A percentile compares a stretch with the other conserved stretches of the same genome.
phyloP scores from a whole-genome alignment of 345 rosid species.

The Ceriops zippeliana region DNA sequence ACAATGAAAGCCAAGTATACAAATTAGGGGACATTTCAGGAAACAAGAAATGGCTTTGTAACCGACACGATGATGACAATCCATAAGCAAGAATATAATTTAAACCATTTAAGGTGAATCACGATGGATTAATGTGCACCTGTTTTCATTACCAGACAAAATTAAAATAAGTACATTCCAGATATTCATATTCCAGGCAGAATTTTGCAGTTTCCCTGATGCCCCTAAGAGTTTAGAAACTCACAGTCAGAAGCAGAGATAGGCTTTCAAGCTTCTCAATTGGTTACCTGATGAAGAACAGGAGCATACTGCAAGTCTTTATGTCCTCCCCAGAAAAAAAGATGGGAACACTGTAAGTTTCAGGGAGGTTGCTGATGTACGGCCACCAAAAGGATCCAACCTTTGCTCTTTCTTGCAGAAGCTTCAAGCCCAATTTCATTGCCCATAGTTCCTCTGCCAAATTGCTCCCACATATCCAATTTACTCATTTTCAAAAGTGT shows the following conservation, averaged over 20 bases:
- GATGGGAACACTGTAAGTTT: slow-evolving; percentile 74
- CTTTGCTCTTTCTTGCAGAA: slow-evolving; percentile 80
- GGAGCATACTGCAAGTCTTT: slow-evolving; percentile 88
- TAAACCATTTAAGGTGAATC: neutral
- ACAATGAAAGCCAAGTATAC: slow-evolving; percentile 12
- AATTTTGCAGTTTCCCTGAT: neutral
- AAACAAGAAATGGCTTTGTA: slow-evolving; percentile 3
- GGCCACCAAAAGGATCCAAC: slow-evolving; percentile 91
- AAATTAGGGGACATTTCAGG: slow-evolving; percentile 1
- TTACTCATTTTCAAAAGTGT: slow-evolving; percentile 48
- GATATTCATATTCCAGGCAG: neutral
- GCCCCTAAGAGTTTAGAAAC: neutral
- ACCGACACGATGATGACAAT: neutral
- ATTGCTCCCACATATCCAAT: slow-evolving; percentile 47
- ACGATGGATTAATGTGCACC: no score
- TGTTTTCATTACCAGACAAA: neutral
- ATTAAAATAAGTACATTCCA: neutral
- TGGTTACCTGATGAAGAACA: slow-evolving; percentile 70
- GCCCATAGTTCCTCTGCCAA: slow-evolving; percentile 93
- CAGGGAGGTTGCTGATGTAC: slow-evolving; percentile 81
- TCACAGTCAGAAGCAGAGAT: neutral
- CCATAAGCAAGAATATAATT: neutral
- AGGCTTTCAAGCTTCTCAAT: slow-evolving; percentile 2
- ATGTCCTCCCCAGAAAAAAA: slow-evolving; percentile 87
- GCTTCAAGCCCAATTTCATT: slow-evolving; percentile 80